Conservation (phyloP, 805 yeast species). For the Candida xiaguanensis region DNA sequence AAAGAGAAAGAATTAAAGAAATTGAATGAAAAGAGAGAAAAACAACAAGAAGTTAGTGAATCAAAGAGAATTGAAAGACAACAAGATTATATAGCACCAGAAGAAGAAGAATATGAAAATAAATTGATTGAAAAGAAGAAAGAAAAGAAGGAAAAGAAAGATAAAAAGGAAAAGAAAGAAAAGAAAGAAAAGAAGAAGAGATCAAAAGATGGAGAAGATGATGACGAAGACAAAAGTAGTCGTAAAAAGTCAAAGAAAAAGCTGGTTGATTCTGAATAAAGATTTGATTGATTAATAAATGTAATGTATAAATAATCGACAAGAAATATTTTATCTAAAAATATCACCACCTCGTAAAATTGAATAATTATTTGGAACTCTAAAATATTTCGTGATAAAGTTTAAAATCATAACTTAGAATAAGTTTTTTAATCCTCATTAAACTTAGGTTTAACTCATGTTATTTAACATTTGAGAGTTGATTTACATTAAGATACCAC, state of each 20-base stretch:
- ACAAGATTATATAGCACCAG: constrained; percentile 83
- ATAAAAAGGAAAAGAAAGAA: constrained; percentile 25
- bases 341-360: too few species aligned
- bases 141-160: constrained; percentile 25
- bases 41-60: constrained; percentile 68
- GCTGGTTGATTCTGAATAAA: constrained; percentile 1
- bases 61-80: constrained; percentile 66
- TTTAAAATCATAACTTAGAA: too few species aligned
- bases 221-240: neutral
- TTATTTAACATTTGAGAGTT: too few species aligned
- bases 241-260: constrained; percentile 19
- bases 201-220: constrained; percentile 3
- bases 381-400: too few species aligned
- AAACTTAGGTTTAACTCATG: too few species aligned
- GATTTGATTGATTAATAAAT: too few species aligned
- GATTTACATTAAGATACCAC: too few species aligned
- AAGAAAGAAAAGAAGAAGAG: constrained; percentile 24
- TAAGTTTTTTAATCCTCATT: too few species aligned
- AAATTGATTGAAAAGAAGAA: constrained; percentile 23
- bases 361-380: too few species aligned
- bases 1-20: constrained; percentile 72
- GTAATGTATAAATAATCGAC: too few species aligned
- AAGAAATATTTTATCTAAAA: too few species aligned
- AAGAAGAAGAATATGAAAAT: constrained; percentile 58
- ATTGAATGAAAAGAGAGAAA: constrained; percentile 71